Percentiles rank a stretch among this genome's conserved stretches.
phyloP scores from a whole-genome alignment of 805 yeast genomes.

The Suhomyces vadensis region DNA sequence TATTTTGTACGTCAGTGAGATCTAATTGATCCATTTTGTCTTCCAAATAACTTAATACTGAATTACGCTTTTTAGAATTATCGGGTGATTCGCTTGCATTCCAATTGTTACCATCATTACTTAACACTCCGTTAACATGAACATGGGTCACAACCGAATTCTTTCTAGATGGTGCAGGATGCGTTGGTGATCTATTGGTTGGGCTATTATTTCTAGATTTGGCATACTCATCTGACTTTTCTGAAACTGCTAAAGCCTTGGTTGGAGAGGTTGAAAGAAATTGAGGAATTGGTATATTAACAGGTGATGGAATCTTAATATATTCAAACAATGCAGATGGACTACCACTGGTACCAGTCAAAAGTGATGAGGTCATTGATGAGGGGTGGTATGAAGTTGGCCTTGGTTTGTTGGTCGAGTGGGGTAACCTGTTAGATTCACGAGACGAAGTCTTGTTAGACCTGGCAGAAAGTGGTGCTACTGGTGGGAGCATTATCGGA shows the following conservation, averaged over 20 bases:
- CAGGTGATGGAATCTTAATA: conserved; percentile 36
- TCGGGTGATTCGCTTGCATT: conserved; percentile 15
- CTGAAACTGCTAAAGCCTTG: conserved; percentile 29
- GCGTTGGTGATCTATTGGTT: conserved; percentile 7
- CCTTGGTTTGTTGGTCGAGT: conserved; percentile 60
- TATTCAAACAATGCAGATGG: conserved; percentile 31
- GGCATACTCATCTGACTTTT: conserved; percentile 12
- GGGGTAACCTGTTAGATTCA: conserved; percentile 41
- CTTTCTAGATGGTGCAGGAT: conserved; percentile 25
- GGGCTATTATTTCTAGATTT: conserved; percentile 15
- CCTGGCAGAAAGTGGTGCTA: conserved; percentile 13
- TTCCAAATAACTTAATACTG: conserved; percentile 44
- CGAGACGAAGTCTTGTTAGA: conserved; percentile 15
- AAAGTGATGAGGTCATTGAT: conserved; percentile 37
- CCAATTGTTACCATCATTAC: conserved; percentile 18
- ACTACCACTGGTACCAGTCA: conserved; percentile 14
- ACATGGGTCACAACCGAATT: conserved; percentile 45
- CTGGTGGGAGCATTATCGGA: conserved; percentile 10
- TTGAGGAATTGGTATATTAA: conserved; percentile 31
- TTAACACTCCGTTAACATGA: conserved; percentile 45
- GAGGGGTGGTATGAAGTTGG: conserved; percentile 86
- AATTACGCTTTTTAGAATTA: conserved; percentile 33
- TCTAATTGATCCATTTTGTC: conserved; percentile 46
- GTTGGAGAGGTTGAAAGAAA: conserved; percentile 44
- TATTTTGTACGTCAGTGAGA: conserved; percentile 27